A percentile compares a stretch with the other conserved stretches of the same genome.
Evolutionary conservation across 2,329 filamentous ascomycete genomes (phyloP).

Genomic region (Lecanicillium sp.): DNA sequence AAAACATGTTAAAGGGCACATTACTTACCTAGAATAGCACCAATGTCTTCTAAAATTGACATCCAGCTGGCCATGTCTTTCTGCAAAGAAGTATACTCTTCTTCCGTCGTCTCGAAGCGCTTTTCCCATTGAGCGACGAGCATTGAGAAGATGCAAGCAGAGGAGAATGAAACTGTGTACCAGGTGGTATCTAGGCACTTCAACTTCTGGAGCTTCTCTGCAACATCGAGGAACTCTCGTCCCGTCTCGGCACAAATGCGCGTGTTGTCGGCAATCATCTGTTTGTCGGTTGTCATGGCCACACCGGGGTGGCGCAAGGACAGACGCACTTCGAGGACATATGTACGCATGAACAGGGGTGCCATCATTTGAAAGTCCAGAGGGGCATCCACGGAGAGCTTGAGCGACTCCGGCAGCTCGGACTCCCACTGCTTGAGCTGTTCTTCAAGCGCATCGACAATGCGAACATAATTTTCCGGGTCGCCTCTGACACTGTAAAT

Average conservation of each 20-base stretch:
- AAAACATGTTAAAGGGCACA: background rate
- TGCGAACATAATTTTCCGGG: slow-evolving; percentile 55
- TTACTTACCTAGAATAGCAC: slow-evolving; percentile 57
- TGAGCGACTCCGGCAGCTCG: slow-evolving; percentile 56
- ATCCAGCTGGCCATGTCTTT: slow-evolving; percentile 66
- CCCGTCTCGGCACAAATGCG: slow-evolving; percentile 61
- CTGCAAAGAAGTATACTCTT: slow-evolving; percentile 54
- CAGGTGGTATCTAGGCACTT: slow-evolving; percentile 73
- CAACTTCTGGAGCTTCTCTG: slow-evolving; percentile 52
- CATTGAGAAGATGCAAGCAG: slow-evolving; percentile 66
- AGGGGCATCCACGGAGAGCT: slow-evolving; percentile 36
- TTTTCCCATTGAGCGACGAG: slow-evolving; percentile 65
- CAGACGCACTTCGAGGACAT: slow-evolving; percentile 52
- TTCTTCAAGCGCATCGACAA: slow-evolving; percentile 59
- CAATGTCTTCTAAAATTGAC: slow-evolving; percentile 60
- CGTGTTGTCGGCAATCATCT: slow-evolving; percentile 55
- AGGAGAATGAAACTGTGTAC: slow-evolving; percentile 67
- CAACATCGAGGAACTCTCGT: slow-evolving; percentile 55
- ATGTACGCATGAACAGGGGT: slow-evolving; percentile 48
- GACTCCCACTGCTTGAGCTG: slow-evolving; percentile 59
- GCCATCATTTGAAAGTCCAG: slow-evolving; percentile 41
- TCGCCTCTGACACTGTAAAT: slow-evolving; percentile 67
- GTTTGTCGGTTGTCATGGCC: slow-evolving; percentile 47
- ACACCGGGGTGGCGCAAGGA: slow-evolving; percentile 57
- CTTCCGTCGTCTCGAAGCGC: slow-evolving; percentile 50